Conservation (phyloP, 768 basidiomycete genomes). For the Suillus variegatus region DNA sequence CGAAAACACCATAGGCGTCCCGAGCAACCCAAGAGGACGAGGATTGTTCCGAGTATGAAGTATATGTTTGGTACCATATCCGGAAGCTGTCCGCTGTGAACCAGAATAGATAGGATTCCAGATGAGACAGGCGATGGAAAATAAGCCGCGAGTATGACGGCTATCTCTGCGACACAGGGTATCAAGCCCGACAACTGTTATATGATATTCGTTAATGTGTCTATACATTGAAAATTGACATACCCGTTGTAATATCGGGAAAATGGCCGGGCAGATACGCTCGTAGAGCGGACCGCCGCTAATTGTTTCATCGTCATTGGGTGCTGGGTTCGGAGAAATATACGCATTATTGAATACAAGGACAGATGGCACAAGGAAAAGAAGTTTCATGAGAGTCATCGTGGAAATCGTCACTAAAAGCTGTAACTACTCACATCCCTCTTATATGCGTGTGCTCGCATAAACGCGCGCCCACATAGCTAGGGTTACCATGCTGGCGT, state of each 20-base stretch:
- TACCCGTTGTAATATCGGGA: constrained; percentile 27
- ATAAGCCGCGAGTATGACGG: constrained; percentile 20
- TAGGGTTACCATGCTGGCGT: too few species aligned
- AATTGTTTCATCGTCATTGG: constrained; percentile 21
- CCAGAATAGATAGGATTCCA: constrained; percentile 19
- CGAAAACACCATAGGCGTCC: constrained; percentile 41
- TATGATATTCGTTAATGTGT: constrained; percentile 9
- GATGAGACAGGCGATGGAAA: constrained; percentile 23
- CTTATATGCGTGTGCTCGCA: background rate
- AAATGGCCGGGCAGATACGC: constrained; percentile 21
- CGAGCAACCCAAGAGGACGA: constrained; percentile 28
- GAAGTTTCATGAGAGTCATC: constrained; percentile 24
- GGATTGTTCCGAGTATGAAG: constrained; percentile 31
- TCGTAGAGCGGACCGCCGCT: constrained; percentile 23
- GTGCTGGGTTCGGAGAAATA: constrained; percentile 22
- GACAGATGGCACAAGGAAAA: constrained; percentile 26
- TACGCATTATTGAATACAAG: constrained; percentile 31
- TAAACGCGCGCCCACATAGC: background rate
- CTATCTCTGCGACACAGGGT: constrained; percentile 30
- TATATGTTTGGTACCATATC: constrained; percentile 23
- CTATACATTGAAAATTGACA: background rate
- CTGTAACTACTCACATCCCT: background rate
- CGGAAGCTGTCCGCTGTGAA: constrained; percentile 21
- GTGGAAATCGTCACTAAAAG: background rate
- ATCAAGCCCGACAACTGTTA: constrained; percentile 27